Evolutionary conservation across 2,329 filamentous ascomycete species (phyloP), one percentile per base, ranked within the genome.

Genomic region (Alternaria incomplexa): DNA sequence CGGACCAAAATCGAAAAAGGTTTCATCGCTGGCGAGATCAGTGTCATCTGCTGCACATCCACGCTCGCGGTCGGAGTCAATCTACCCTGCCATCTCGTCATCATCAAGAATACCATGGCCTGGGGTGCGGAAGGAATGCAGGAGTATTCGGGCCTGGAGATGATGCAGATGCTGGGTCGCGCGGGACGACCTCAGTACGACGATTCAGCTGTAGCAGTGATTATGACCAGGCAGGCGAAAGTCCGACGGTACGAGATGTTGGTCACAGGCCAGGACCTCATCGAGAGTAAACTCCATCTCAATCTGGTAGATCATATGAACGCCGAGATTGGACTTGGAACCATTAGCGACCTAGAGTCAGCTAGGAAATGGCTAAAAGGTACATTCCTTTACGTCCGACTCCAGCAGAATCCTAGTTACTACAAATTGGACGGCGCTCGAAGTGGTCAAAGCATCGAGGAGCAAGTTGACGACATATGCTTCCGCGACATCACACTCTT

Each of bases 161-260:
- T 95, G 64, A 95, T 95, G 90, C 93, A 97, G 72, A 96, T 97
- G 93, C 86, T 96, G 52, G 93, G 93, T 7, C 88, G 93, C 66
- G 93, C 93, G 54, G 93, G 93, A 1, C 85, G 93, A 20, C 93
- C 93, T 6, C 93, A 96, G 73, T 96, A 94, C 65, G 93, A 95
- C 70, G 85, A 88, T 53, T 91, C 83, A 61, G 93, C 91, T 4
- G 85, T 89, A 43, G 93, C 91, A 11, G 89, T 96, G 15, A 94
- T 97, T 58, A 88, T 97, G 82, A 96, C 93, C 0, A 86, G 87
- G 23, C 82, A 84, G n/a, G 82, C 88, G 5, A 90, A 89, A 53
- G 86, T 88, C 6, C 72, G 83, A 3, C 85, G 87, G 53, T 96
- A 96, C 72, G 87, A 93, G 69, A 88, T 84, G 67, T 89, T 96